These are phyloP conservation scores for Pyrus communis DNA, from an alignment of 306 rosid genomes.

Conservation along the genomic window DNA sequence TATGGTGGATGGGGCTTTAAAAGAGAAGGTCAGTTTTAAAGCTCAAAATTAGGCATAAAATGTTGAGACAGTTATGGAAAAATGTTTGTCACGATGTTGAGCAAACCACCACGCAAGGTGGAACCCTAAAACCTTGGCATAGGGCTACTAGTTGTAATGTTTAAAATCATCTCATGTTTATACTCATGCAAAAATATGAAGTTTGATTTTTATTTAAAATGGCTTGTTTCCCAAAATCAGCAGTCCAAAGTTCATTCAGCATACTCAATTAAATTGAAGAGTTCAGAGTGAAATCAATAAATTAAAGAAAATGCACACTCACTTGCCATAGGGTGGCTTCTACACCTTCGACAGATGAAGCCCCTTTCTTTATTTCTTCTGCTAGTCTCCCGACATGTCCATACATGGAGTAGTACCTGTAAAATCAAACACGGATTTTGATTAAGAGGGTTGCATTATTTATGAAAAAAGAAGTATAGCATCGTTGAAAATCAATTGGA, in stretches of 20 bases:
- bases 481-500: neutral
- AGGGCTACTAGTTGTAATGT: neutral
- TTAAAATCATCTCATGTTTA: neutral
- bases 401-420: conserved; percentile 90
- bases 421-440: conserved; percentile 1
- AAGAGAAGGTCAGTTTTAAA: neutral
- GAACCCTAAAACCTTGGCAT: neutral
- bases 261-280: neutral
- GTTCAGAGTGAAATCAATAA: neutral
- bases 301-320: conserved; percentile 14
- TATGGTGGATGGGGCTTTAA: neutral
- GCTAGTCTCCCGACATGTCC: conserved; percentile 95
- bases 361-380: conserved; percentile 81
- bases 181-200: neutral
- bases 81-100: neutral
- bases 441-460: neutral
- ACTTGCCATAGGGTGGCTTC: conserved; percentile 93
- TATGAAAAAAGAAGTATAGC: neutral
- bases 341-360: conserved; percentile 83
- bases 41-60: neutral
- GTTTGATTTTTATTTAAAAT: neutral
- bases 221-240: neutral
- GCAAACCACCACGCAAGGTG: neutral
- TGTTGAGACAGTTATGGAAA: neutral
- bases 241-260: neutral